Base-by-base conservation (phyloP, 495 filamentous ascomycete species). In the Xylaria sp. region DNA sequence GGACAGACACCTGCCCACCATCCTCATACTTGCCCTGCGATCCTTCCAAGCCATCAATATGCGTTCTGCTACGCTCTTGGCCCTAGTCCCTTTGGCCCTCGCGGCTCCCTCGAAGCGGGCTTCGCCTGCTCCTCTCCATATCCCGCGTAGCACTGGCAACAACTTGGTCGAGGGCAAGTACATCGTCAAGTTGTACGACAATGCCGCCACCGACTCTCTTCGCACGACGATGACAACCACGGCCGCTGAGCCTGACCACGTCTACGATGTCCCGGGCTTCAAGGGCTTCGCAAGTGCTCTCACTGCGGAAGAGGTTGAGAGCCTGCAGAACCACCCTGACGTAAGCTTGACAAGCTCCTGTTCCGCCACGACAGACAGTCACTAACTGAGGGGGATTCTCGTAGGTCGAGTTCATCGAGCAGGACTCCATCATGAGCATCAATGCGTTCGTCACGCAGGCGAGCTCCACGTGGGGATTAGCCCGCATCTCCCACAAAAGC, bases 381-480 rank as follows among this genome's bases (percentile, higher is more conserved):
- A 26, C n/a, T 58, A 14, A 44, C 57, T 64, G 26, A 57, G 59
- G 37, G 37, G 14, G 11, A 40, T 19, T 40, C 50, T 40, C 19
- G 37, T 67, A 85, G 82, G 86, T 88, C 71, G 86, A 86, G 52
- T 87, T 85, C 72, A 80, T 88, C 58, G 86, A 88, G 80, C 79
- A 84, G 73, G 85, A 88, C 59, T 74, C 77, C 62, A 73, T 87
- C 72, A 79, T 85, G 76, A 83, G 72, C 70, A 82, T 84, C 75
- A 82, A 84, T 74, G 74, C 82, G 50, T 79, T 83, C 65, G 72
- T 75, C 70, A 82, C 87, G 62, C 88, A 92, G 79, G 73, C 71
- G 19, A 74, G 78, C 70, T 85, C 86, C 68, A 84, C 90, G 17
- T 92, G 88, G 88, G 90, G 90, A 52, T 81, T 92, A 61, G 83